Evolutionary conservation across 768 basidiomycete genomes (phyloP).

Genomic region (Pilatotrama ljubarskyi): DNA sequence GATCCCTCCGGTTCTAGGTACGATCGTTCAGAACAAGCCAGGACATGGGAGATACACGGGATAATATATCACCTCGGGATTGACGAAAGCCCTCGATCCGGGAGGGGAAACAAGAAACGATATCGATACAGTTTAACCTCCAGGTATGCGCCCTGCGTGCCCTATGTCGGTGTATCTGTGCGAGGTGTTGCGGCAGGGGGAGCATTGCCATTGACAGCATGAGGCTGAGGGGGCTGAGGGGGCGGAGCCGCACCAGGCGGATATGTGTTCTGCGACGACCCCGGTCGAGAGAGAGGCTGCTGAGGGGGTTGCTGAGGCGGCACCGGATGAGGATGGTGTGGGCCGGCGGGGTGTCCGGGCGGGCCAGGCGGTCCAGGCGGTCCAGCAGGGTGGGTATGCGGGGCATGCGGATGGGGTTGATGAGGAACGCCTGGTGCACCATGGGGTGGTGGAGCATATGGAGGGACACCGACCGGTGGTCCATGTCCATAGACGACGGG

Average conservation of each 20-base stretch:
- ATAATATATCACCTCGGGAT: conserved; percentile 11
- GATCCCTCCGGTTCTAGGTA: conserved; percentile 13
- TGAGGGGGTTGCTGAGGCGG: conserved; percentile 37
- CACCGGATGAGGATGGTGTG: conserved; percentile 32
- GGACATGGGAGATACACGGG: conserved; percentile 5
- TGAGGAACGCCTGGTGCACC: conserved; percentile 43
- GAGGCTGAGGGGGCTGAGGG: conserved; percentile 14
- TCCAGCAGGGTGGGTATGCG: conserved; percentile 12
- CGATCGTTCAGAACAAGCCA: background rate
- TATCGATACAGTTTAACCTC: conserved; percentile 16
- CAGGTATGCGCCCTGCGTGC: background rate
- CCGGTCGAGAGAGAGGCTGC: conserved; percentile 51
- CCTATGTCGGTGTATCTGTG: conserved; percentile 29
- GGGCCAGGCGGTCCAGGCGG: conserved; percentile 26
- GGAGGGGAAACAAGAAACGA: conserved; percentile 10
- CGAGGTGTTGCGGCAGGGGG: conserved; percentile 17
- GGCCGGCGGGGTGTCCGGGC: conserved; percentile 35
- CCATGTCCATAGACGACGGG: conserved; percentile 51
- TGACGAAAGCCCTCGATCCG: conserved; percentile 3
- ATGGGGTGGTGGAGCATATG: conserved; percentile 42
- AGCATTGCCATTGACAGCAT: conserved; percentile 31
- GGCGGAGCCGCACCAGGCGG: conserved; percentile 38
- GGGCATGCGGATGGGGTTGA: conserved; percentile 35
- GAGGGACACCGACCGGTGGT: conserved; percentile 29
- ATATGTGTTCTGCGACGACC: conserved; percentile 55